These are phyloP conservation scores for Reticulascus tulasneorum DNA, from an alignment of 2,329 filamentous ascomycete species.

Conservation along the genomic window DNA sequence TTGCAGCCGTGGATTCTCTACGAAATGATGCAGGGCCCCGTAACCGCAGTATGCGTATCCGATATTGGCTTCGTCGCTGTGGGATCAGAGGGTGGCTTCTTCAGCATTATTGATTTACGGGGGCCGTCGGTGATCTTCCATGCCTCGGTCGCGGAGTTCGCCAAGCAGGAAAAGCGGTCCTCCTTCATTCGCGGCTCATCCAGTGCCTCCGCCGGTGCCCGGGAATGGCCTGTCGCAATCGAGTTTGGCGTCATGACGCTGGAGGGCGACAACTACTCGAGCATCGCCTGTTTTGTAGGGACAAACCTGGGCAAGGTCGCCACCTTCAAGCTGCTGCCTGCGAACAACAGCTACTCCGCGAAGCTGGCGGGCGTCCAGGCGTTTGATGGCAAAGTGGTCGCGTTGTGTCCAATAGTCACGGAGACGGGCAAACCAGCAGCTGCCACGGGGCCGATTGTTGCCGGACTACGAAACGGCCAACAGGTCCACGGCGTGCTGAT, in stretches of 20 bases:
- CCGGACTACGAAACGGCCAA: conserved; percentile 68
- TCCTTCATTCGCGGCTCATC: conserved; percentile 63
- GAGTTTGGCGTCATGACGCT: conserved; percentile 93
- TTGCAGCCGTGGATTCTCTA: conserved; percentile 77
- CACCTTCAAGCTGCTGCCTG: conserved; percentile 87
- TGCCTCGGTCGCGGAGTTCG: conserved; percentile 66
- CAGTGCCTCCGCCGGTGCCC: conserved; percentile 37
- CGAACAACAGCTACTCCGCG: conserved; percentile 67
- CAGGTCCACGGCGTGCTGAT: conserved; percentile 79
- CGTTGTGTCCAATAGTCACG: conserved; percentile 73
- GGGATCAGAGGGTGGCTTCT: conserved; percentile 76
- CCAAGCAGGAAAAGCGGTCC: conserved; percentile 70
- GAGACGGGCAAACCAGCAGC: conserved; percentile 72
- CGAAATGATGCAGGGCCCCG: conserved; percentile 76
- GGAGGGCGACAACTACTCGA: conserved; percentile 93
- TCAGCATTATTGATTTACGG: conserved; percentile 82
- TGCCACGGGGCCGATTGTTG: conserved; percentile 72
- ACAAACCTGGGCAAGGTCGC: conserved; percentile 79
- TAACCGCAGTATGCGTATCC: conserved; percentile 78
- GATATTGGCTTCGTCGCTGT: conserved; percentile 89
- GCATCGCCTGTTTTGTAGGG: conserved; percentile 87
- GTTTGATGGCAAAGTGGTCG: conserved; percentile 67
- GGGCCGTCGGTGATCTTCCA: conserved; percentile 82
- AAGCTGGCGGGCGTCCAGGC: conserved; percentile 65
- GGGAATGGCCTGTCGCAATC: conserved; percentile 75